A percentile compares a stretch with the other conserved stretches of the same genome.
Conservation (phyloP, 306 rosid species). For the Begonia loranthoides region DNA sequence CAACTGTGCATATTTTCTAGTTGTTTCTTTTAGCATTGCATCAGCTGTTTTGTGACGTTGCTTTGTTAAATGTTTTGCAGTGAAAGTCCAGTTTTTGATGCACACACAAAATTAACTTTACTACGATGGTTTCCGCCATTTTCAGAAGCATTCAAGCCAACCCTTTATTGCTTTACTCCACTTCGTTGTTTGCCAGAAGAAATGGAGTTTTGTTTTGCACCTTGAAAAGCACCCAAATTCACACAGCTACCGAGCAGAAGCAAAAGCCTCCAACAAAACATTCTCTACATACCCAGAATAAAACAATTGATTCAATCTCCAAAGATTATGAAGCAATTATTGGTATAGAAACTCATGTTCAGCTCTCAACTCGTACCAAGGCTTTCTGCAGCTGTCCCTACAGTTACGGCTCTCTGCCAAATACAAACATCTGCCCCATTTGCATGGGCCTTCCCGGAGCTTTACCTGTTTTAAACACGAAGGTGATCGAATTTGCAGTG, state of each 20-base stretch:
- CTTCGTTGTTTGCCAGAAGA: slow-evolving; percentile 29
- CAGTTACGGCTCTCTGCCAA: slow-evolving; percentile 65
- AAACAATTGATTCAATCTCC: slow-evolving; percentile 31
- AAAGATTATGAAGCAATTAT: slow-evolving; percentile 68
- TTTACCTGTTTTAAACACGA: slow-evolving; percentile 71
- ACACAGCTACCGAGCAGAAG: slow-evolving; percentile 46
- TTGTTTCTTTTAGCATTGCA: no score
- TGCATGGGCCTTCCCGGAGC: slow-evolving; percentile 98
- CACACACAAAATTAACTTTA: slow-evolving; percentile 4
- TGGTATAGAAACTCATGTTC: slow-evolving; percentile 92
- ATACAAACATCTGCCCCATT: slow-evolving; percentile 62
- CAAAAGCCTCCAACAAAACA: slow-evolving; percentile 25
- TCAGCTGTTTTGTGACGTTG: background rate
- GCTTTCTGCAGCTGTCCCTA: slow-evolving; percentile 83
- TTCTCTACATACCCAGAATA: slow-evolving; percentile 37
- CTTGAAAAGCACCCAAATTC: slow-evolving; percentile 43
- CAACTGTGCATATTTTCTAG: background rate
- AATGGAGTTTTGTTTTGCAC: slow-evolving; percentile 30
- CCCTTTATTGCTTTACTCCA: slow-evolving; percentile 32
- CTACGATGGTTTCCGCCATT: slow-evolving; percentile 46
- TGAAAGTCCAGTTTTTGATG: background rate
- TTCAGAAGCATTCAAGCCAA: slow-evolving; percentile 51
- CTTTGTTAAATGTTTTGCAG: background rate
- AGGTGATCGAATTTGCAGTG: slow-evolving; percentile 61
- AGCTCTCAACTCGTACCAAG: slow-evolving; percentile 78